Base-by-base conservation (phyloP, 306 rosid genomes). In the Quercus ilex region DNA sequence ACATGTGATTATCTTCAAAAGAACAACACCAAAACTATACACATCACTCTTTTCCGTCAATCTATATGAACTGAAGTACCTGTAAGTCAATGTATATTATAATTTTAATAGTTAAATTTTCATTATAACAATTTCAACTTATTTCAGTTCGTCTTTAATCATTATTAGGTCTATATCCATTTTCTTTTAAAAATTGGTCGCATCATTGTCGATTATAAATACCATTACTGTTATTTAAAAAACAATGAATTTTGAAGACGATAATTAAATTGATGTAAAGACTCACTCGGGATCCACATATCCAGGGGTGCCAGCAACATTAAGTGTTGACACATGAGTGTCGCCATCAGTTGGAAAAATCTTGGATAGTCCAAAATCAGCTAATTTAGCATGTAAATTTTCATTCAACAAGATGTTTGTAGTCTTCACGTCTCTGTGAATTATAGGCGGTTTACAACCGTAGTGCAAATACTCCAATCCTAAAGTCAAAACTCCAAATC, bases 401-500 rank as follows among this genome's bases (percentile, higher is more conserved):
- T 86, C 87, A 5, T 69, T 74, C 23, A 86, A 21, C 77, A 78
- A 71, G 55, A 86, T 86, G 73, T 83, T 83, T 57, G 78, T 13
- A 6, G 85, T 78, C 62, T 83, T 86, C 10, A 81, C 83, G 72
- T 83, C 85, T 75, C 87, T 70, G 43, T 86, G 85, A 23, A 80
- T 80, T 18, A 80, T 86, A 5, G 87, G 78, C 51, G 87, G 87
- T 49, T 35, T 80, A 41, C 87, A 83, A 69, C 89, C 89, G 10
- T 49, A 26, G 64, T 87, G 90, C 20, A 87, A 60, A 55, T 87
- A 87, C 80, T 87, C 90, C 82, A 83, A 30, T 49, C 89, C 89
- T 86, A n/a, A 46, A 71, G 31, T 80, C 12, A 10, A 43, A 9
- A 43, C 10, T 43, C 51, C 51, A 43, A 7, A 43, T 43, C 12